Conservation (phyloP, 2,329 filamentous ascomycete genomes). For the Madurella fahalii region DNA sequence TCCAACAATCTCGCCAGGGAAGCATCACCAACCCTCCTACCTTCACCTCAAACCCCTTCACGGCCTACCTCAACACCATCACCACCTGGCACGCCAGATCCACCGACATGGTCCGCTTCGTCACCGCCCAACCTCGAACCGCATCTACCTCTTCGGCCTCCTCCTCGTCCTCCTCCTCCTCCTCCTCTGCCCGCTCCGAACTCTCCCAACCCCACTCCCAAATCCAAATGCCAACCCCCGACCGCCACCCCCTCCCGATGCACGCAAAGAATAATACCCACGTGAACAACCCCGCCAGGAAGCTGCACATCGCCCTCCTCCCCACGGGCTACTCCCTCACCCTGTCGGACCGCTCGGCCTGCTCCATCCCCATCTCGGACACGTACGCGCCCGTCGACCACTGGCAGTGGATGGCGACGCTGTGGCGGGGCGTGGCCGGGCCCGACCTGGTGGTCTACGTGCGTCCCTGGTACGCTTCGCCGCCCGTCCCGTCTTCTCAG, state of each 20-base stretch:
- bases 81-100: slow-evolving; percentile 72
- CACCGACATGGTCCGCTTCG: slow-evolving; percentile 59
- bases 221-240: background rate
- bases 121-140: slow-evolving; percentile 34
- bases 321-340: slow-evolving; percentile 76
- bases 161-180: slow-evolving; percentile 6
- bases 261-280: background rate
- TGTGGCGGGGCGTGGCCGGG: slow-evolving; percentile 83
- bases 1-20: background rate
- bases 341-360: slow-evolving; percentile 71
- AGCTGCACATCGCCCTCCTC: slow-evolving; percentile 68
- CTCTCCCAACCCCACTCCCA: slow-evolving; percentile 1
- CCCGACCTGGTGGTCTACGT: slow-evolving; percentile 76
- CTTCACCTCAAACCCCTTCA: slow-evolving; percentile 38
- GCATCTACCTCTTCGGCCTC: background rate
- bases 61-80: slow-evolving; percentile 63
- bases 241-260: background rate
- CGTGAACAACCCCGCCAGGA: slow-evolving; percentile 16
- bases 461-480: slow-evolving; percentile 29
- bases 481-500: background rate
- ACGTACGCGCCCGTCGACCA: slow-evolving; percentile 80
- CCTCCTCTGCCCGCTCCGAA: background rate
- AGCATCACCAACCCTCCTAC: background rate
- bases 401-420: slow-evolving; percentile 94
- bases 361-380: slow-evolving; percentile 69